Conservation (phyloP, 495 filamentous ascomycete genomes). For the Neurospora discreta region DNA sequence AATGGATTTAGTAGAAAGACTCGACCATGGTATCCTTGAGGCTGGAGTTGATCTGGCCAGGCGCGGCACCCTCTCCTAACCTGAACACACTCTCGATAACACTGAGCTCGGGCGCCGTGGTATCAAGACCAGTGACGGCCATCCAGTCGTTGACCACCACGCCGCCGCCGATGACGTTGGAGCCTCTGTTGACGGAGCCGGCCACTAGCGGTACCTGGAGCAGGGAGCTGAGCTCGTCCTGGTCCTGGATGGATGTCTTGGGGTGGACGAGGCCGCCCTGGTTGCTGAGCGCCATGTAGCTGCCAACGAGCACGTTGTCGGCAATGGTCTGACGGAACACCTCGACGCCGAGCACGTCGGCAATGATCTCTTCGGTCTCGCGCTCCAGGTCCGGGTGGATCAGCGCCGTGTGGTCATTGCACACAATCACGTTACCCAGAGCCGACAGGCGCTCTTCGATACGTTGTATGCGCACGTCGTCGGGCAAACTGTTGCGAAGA, state of each 20-base stretch:
- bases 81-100: slow-evolving; percentile 94
- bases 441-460: slow-evolving; percentile 97
- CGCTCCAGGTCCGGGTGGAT: slow-evolving; percentile 96
- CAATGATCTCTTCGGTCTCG: slow-evolving; percentile 91
- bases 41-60: slow-evolving; percentile 59
- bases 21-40: slow-evolving; percentile 98
- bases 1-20: slow-evolving; percentile 69
- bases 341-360: slow-evolving; percentile 93
- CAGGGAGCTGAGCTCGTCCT: slow-evolving; percentile 89
- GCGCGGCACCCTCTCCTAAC: slow-evolving; percentile 76
- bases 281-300: slow-evolving; percentile 93
- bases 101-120: slow-evolving; percentile 90
- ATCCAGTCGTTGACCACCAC: slow-evolving; percentile 99
- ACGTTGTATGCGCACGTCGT: slow-evolving; percentile 76
- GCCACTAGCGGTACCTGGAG: slow-evolving; percentile 94
- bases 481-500: slow-evolving; percentile 85
- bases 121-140: slow-evolving; percentile 92
- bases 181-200: slow-evolving; percentile 84
- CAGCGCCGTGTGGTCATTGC: slow-evolving; percentile 92
- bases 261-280: slow-evolving; percentile 95
- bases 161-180: slow-evolving; percentile 87
- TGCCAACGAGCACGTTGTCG: slow-evolving; percentile 91
- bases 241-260: slow-evolving; percentile 91
- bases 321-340: slow-evolving; percentile 96
- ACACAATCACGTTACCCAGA: slow-evolving; percentile 91